These are phyloP conservation scores for Berkeleyomyces rouxiae DNA, from an alignment of 2,329 filamentous ascomycete genomes.

Conservation along the genomic window DNA sequence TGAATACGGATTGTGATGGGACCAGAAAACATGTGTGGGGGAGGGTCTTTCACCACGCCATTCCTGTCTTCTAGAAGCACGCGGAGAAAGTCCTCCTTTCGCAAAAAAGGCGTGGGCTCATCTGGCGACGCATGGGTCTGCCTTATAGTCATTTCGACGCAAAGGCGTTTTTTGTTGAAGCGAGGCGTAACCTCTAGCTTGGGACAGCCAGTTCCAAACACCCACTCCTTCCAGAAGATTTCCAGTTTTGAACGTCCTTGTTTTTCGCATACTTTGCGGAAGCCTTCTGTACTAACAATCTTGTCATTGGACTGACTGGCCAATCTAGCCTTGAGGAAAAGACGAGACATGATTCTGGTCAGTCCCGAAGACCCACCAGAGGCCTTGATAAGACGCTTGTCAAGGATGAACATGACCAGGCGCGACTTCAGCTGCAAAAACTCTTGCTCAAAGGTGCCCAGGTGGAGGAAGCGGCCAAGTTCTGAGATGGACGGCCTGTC, in stretches of 20 bases:
- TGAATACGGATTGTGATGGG: slow-evolving; percentile 97
- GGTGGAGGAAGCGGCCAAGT: slow-evolving; percentile 57
- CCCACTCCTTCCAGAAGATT: slow-evolving; percentile 86
- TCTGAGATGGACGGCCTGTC: slow-evolving; percentile 68
- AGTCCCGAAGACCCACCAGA: slow-evolving; percentile 65
- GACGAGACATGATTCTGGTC: slow-evolving; percentile 66
- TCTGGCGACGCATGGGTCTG: slow-evolving; percentile 43
- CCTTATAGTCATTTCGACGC: slow-evolving; percentile 76
- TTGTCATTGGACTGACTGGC: slow-evolving; percentile 44
- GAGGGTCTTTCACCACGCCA: slow-evolving; percentile 48
- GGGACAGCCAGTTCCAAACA: slow-evolving; percentile 75
- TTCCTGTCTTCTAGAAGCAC: slow-evolving; percentile 66
- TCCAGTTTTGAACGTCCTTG: slow-evolving; percentile 75
- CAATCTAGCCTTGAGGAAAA: slow-evolving; percentile 72
- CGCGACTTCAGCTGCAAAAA: slow-evolving; percentile 86
- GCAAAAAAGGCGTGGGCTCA: slow-evolving; percentile 29
- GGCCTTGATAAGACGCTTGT: slow-evolving; percentile 77
- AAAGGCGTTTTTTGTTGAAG: slow-evolving; percentile 96
- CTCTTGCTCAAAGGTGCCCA: slow-evolving; percentile 73
- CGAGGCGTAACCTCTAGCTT: slow-evolving; percentile 70
- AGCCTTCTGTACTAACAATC: slow-evolving; percentile 57
- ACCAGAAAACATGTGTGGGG: slow-evolving; percentile 75
- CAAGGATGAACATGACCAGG: slow-evolving; percentile 81
- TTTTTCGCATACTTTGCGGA: slow-evolving; percentile 74
- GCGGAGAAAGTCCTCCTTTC: slow-evolving; percentile 62